Percentiles rank a stretch among this genome's conserved stretches.
phyloP scores from a whole-genome alignment of 75 land plant species.

The Sequoia sempervirens region DNA sequence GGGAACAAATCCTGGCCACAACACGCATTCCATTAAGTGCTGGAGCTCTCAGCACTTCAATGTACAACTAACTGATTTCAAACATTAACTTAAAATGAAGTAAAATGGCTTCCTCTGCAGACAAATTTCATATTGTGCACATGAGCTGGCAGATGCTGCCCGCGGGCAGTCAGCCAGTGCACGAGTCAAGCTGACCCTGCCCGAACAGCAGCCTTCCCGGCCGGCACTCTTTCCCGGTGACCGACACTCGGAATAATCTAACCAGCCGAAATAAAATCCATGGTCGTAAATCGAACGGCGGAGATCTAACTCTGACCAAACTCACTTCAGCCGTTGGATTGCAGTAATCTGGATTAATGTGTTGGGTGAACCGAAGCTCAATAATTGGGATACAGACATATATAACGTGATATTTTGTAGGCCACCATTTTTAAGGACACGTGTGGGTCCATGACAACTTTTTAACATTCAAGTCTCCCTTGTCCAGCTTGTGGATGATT shows the following conservation, averaged over 20 bases:
- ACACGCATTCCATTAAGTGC: not conserved
- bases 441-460: no score
- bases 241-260: conserved; percentile 6
- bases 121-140: not conserved
- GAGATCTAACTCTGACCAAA: no score
- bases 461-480: no score
- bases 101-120: not conserved
- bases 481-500: no score
- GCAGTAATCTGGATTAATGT: no score
- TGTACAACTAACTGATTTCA: not conserved
- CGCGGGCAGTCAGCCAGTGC: not conserved
- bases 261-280: not conserved
- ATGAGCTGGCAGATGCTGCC: conserved; percentile 10
- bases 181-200: conserved; percentile 8
- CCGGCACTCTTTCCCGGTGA: not conserved
- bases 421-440: no score
- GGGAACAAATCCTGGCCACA: not conserved
- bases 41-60: not conserved
- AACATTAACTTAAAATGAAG: not conserved
- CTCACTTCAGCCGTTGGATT: no score
- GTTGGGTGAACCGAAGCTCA: no score
- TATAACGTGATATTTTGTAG: no score
- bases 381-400: no score
- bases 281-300: no score
- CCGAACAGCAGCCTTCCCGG: not conserved